phyloP scores from a whole-genome alignment of 352 stramenopile species.

The Thraustochytrium sp. region DNA sequence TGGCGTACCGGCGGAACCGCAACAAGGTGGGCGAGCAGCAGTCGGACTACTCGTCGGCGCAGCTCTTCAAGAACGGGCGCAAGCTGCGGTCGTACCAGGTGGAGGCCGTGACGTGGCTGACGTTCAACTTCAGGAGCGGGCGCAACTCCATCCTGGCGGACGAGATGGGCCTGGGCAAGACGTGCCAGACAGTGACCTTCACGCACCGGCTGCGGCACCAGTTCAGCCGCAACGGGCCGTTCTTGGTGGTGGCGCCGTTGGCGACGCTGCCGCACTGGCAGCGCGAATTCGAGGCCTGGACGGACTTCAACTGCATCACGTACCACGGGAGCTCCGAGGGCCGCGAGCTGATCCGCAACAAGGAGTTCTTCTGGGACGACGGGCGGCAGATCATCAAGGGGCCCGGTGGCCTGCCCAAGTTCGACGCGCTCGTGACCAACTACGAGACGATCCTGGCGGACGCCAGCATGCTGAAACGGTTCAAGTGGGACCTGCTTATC shows the following conservation, averaged over 20 bases:
- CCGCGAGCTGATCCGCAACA: conserved; percentile 83
- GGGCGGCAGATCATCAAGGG: conserved; percentile 37
- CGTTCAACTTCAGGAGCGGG: conserved; percentile 94
- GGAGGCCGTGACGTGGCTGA: conserved; percentile 97
- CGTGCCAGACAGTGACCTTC: conserved; percentile 82
- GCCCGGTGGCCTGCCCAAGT: conserved; percentile 62
- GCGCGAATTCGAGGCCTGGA: conserved; percentile 77
- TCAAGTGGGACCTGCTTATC: conserved; percentile 92
- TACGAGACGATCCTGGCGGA: conserved; percentile 82
- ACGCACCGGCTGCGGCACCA: conserved; percentile 88
- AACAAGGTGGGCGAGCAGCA: neutral
- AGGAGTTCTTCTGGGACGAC: conserved; percentile 88
- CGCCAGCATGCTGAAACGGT: conserved; percentile 67
- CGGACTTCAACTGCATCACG: conserved; percentile 78
- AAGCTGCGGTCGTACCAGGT: conserved; percentile 97
- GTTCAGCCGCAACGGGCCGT: conserved; percentile 82
- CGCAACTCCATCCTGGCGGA: conserved; percentile 97
- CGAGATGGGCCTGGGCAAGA: conserved; percentile 86
- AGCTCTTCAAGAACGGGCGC: conserved; percentile 48
- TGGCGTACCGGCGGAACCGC: neutral
- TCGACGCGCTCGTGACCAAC: conserved; percentile 98
- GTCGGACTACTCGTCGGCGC: conserved; percentile 43
- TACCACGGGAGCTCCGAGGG: conserved; percentile 93
- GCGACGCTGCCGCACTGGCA: conserved; percentile 97
- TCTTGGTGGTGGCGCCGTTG: conserved; percentile 94